Conservation (phyloP, 129 eudicot genomes). For the Scalesia atractyloides region DNA sequence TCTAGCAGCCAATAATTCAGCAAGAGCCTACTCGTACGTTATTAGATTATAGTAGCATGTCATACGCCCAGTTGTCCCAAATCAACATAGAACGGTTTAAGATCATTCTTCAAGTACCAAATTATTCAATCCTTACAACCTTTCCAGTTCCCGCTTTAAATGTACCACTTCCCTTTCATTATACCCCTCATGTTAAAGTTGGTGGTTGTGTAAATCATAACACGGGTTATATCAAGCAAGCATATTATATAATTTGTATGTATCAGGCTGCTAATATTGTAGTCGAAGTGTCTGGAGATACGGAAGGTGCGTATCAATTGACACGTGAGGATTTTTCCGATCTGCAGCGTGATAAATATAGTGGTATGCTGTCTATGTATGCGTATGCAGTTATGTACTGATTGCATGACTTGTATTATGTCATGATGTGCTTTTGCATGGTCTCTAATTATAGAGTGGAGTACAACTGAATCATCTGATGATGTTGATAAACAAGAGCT, state of each 20-base stretch:
- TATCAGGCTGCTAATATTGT: constrained; percentile 72
- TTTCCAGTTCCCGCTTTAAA: neutral
- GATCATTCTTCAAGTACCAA: constrained; percentile 17
- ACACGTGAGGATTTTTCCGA: constrained; percentile 47
- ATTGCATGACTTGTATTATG: neutral
- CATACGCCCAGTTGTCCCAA: constrained; percentile 7
- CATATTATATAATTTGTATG: constrained; percentile 15
- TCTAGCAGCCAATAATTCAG: constrained; percentile 17
- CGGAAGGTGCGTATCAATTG: constrained; percentile 54
- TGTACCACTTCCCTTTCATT: constrained; percentile 7
- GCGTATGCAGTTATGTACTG: neutral
- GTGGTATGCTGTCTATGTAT: constrained; percentile 40
- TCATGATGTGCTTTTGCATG: neutral
- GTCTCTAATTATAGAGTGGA: constrained; percentile 48
- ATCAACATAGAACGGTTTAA: constrained; percentile 16
- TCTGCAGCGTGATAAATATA: constrained; percentile 52
- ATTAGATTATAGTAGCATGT: constrained; percentile 23
- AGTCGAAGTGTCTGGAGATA: constrained; percentile 60
- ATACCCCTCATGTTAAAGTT: constrained; percentile 12
- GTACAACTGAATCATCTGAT: constrained; percentile 84
- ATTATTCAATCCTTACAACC: constrained; percentile 10
- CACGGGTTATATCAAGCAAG: constrained; percentile 2
- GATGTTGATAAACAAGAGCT: constrained; percentile 75
- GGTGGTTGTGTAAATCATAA: neutral
- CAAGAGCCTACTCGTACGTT: constrained; percentile 12